Evolutionary conservation across 768 basidiomycete species (phyloP).

Genomic region (Panaeolus papilionaceus): DNA sequence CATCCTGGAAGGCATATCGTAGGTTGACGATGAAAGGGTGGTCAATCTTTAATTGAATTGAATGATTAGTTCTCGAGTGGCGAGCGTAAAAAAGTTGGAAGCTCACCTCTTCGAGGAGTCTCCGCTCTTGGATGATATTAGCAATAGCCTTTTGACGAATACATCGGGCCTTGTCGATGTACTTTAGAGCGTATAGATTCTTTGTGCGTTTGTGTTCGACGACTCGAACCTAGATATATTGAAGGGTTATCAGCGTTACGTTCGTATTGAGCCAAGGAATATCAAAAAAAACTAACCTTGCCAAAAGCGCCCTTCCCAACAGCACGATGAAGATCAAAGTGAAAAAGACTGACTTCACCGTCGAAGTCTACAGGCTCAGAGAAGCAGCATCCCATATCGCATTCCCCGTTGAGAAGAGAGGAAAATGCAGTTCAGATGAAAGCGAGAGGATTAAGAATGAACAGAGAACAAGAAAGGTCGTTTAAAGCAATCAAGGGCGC

Average conservation of each 20-base stretch:
- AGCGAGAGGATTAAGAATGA: conserved; percentile 21
- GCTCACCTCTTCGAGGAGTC: conserved; percentile 88
- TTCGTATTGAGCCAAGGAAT: conserved; percentile 14
- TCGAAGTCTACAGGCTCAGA: conserved; percentile 88
- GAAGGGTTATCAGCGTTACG: conserved; percentile 18
- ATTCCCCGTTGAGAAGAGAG: conserved; percentile 35
- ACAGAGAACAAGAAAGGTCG: conserved; percentile 44
- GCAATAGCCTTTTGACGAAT: conserved; percentile 90
- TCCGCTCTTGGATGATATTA: conserved; percentile 93
- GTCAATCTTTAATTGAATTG: conserved; percentile 62
- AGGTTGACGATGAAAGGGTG: conserved; percentile 90
- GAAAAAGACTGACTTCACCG: conserved; percentile 87
- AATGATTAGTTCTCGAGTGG: conserved; percentile 17
- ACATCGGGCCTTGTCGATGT: conserved; percentile 95
- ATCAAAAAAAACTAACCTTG: conserved; percentile 64
- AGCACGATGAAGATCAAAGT: conserved; percentile 94
- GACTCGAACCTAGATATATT: conserved; percentile 78
- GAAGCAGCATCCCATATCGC: conserved; percentile 68
- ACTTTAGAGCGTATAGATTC: conserved; percentile 94
- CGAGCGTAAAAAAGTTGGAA: conserved; percentile 14
- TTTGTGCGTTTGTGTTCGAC: conserved; percentile 96
- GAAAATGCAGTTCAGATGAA: conserved; percentile 41
- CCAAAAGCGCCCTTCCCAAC: conserved; percentile 99
- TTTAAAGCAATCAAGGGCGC: conserved; percentile 34
- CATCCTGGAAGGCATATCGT: conserved; percentile 97